Conservation (phyloP, 345 rosid species). For the Populus simonii region DNA sequence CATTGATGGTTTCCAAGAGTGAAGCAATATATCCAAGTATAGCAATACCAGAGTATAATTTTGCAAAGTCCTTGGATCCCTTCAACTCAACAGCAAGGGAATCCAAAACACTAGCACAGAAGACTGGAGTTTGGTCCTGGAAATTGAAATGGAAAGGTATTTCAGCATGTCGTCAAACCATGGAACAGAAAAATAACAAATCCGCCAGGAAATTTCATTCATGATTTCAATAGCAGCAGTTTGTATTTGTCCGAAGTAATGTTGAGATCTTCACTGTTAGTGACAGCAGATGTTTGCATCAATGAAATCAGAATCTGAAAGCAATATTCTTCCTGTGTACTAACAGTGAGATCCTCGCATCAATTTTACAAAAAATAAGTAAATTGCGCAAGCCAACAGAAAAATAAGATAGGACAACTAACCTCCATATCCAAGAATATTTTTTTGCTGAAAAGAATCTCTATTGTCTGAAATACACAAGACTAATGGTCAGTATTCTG, state of each 20-base stretch:
- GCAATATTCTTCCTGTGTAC: not conserved
- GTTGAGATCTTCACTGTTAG: no score
- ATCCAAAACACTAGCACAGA: constrained; percentile 61
- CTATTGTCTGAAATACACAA: constrained; percentile 63
- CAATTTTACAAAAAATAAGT: not conserved
- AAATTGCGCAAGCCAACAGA: not conserved
- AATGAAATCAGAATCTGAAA: not conserved
- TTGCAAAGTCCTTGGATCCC: constrained; percentile 69
- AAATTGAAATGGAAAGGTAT: constrained; percentile 7
- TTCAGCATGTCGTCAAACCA: not conserved
- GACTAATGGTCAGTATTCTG: not conserved
- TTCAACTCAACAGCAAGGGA: constrained; percentile 66
- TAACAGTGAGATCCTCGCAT: not conserved
- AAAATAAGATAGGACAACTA: constrained; percentile 18
- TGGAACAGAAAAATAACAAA: not conserved
- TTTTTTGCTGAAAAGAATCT: constrained; percentile 60
- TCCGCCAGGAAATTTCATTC: not conserved
- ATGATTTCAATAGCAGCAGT: not conserved
- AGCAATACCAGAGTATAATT: constrained; percentile 65
- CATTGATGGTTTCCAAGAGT: constrained; percentile 45
- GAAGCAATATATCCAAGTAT: constrained; percentile 78
- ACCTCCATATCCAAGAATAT: constrained; percentile 75
- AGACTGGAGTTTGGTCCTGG: constrained; percentile 51
- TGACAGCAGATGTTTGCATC: no score
- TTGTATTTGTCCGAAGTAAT: not conserved